These are phyloP conservation scores for Asterionellopsis glacialis DNA, from an alignment of 108 stramenopile species.

Conservation along the genomic window DNA sequence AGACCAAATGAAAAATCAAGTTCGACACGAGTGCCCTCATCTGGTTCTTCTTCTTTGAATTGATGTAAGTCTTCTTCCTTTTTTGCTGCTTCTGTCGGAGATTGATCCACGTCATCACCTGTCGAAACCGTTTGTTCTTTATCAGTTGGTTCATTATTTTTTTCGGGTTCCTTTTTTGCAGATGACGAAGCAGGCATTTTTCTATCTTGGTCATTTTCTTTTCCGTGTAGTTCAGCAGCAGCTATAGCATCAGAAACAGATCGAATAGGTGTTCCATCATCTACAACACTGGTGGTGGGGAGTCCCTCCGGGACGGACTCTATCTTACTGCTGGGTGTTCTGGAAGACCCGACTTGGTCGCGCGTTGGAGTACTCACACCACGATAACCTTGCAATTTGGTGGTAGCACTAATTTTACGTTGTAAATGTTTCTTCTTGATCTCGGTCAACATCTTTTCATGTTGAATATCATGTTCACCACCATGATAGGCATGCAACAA, in stretches of 20 bases:
- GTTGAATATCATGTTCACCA: slow-evolving; percentile 1
- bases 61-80: neutral
- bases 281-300: too few relatives aligned
- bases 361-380: too few relatives aligned
- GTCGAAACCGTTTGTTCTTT: neutral
- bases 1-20: too few relatives aligned
- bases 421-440: too few relatives aligned
- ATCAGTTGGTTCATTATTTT: neutral
- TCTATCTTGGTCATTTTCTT: neutral
- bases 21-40: neutral
- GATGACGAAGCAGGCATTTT: neutral
- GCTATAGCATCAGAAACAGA: neutral
- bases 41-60: slow-evolving; percentile 2
- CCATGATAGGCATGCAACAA: slow-evolving; percentile 6
- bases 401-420: too few relatives aligned
- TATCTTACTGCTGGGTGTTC: too few relatives aligned
- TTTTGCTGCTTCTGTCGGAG: too few relatives aligned
- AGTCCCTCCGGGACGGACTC: too few relatives aligned
- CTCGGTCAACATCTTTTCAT: neutral
- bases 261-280: too few relatives aligned
- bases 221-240: neutral
- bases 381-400: too few relatives aligned
- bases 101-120: neutral
- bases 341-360: too few relatives aligned
- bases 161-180: neutral